A percentile compares a stretch with the other conserved stretches of the same genome.
Evolutionary conservation across 495 filamentous ascomycete genomes (phyloP).

Genomic region (Immersiella caudata): DNA sequence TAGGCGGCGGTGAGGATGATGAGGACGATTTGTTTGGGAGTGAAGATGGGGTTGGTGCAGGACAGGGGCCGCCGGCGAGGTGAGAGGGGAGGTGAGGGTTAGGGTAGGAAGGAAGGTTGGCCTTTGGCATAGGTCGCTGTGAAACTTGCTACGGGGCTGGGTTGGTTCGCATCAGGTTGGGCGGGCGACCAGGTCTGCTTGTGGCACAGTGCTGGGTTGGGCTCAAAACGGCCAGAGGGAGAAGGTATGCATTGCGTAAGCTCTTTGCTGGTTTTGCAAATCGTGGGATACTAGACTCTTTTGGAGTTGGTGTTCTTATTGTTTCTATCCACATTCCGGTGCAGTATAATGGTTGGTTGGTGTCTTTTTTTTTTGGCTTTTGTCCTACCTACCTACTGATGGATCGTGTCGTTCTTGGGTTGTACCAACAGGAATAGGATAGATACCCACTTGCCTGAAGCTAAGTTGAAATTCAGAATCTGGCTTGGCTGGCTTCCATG

Average conservation of each 20-base stretch:
- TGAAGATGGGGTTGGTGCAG: background rate
- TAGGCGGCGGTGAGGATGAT: background rate
- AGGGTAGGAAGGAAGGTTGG: background rate
- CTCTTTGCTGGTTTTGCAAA: no score
- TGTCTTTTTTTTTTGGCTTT: background rate
- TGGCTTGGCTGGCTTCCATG: no score
- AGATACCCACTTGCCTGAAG: background rate
- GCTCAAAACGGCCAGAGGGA: background rate
- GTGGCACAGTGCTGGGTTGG: background rate
- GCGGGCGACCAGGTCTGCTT: background rate
- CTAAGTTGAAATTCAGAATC: background rate
- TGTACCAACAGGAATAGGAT: slow-evolving; percentile 4
- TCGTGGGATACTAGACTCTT: no score
- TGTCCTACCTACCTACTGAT: background rate
- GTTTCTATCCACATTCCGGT: background rate
- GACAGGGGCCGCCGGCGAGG: background rate
- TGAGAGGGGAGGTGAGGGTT: background rate
- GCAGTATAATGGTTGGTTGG: background rate
- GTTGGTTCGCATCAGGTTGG: background rate
- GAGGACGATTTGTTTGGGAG: slow-evolving; percentile 10
- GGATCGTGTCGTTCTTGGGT: background rate
- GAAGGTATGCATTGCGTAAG: no score
- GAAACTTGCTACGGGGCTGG: background rate
- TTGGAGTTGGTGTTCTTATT: no score
- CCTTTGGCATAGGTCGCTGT: background rate